These are phyloP conservation scores for Trichocladium antarcticum DNA, from an alignment of 495 filamentous ascomycete species.

Conservation along the genomic window DNA sequence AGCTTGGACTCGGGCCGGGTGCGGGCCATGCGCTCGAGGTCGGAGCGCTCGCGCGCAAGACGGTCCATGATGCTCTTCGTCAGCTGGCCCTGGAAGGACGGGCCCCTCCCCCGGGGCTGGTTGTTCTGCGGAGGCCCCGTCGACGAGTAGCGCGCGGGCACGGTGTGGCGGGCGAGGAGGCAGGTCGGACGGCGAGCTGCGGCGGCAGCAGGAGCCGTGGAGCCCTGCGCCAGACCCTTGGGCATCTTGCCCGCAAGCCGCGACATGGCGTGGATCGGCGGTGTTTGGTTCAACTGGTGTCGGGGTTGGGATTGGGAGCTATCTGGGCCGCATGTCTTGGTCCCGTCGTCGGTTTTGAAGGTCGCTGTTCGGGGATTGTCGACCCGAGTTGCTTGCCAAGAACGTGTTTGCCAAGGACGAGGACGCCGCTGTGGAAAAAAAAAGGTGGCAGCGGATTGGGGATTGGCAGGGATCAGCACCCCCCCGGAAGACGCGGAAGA, in stretches of 20 bases:
- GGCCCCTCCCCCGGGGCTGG: constrained; percentile 9
- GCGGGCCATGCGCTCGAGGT: constrained; percentile 53
- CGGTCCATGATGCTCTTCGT: constrained; percentile 73
- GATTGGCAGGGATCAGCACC: no score
- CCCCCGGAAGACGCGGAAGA: no score
- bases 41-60: constrained; percentile 59
- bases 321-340: constrained; percentile 1
- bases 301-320: constrained; percentile 17
- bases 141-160: constrained; percentile 13
- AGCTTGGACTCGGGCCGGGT: constrained; percentile 43
- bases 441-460: neutral
- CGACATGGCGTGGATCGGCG: constrained; percentile 16
- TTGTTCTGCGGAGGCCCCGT: constrained; percentile 21
- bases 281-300: constrained; percentile 38
- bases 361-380: constrained; percentile 1
- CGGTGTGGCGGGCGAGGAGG: constrained; percentile 3
- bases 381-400: no score
- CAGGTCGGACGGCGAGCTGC: constrained; percentile 4
- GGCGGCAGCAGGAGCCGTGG: neutral
- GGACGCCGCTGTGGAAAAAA: no score
- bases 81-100: constrained; percentile 73
- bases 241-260: constrained; percentile 25
- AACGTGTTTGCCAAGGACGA: constrained; percentile 2
- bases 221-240: constrained; percentile 13
- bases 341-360: neutral